These are phyloP conservation scores for Phycomyces nitens DNA, from an alignment of 192 early-diverging fungal genomes.

Conservation along the genomic window DNA sequence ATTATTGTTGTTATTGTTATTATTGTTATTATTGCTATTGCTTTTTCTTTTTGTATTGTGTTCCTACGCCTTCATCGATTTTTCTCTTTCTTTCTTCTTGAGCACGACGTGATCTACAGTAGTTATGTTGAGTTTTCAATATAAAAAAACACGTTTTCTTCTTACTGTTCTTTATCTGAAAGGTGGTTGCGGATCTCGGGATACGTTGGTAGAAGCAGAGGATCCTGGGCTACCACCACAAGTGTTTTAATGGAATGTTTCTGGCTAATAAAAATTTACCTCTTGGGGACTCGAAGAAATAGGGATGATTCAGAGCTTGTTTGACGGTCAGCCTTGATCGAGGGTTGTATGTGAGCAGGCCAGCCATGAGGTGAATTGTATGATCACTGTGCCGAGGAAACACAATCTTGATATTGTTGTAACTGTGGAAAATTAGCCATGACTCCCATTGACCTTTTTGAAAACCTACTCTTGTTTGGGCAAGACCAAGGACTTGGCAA, in stretches of 20 bases:
- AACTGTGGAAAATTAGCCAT: conserved; percentile 23
- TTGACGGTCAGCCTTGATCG: conserved; percentile 58
- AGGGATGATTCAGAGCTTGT: conserved; percentile 66
- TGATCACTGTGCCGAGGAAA: conserved; percentile 50
- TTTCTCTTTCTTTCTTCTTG: neutral
- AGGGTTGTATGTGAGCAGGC: conserved; percentile 76
- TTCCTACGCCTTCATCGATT: neutral
- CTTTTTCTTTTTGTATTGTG: neutral
- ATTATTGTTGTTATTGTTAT: neutral
- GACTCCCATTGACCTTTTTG: too few relatives aligned
- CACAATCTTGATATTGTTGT: conserved; percentile 54
- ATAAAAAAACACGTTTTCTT: neutral
- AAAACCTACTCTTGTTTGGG: conserved; percentile 52
- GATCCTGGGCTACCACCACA: conserved; percentile 33
- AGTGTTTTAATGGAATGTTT: conserved; percentile 9
- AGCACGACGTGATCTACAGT: neutral
- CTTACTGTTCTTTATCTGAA: conserved; percentile 36
- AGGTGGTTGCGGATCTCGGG: conserved; percentile 52
- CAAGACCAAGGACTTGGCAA: conserved; percentile 52
- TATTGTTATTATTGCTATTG: neutral
- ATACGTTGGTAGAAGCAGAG: conserved; percentile 51
- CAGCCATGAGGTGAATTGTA: conserved; percentile 58
- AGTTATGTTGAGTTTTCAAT: neutral
- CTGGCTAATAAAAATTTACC: conserved; percentile 25
- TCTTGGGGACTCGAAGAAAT: conserved; percentile 73